Evolutionary conservation across 2,329 filamentous ascomycete genomes (phyloP).

Genomic region (Hirsutella minnesotensis): DNA sequence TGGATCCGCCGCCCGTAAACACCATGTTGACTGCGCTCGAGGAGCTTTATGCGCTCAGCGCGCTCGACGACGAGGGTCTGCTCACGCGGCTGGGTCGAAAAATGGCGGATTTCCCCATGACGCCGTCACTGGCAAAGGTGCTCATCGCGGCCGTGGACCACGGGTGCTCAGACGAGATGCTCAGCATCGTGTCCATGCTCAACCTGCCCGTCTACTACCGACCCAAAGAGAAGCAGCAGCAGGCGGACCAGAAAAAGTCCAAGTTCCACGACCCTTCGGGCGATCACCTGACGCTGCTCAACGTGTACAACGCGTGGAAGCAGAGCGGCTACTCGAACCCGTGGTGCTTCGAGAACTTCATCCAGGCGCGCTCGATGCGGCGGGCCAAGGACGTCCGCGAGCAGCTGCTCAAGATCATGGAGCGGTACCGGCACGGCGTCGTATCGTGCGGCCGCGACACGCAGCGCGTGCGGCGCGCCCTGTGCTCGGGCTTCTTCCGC

Average conservation of each 20-base stretch:
- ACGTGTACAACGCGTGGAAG: conserved; percentile 98
- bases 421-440: conserved; percentile 74
- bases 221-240: conserved; percentile 91
- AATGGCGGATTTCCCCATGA: conserved; percentile 99
- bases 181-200: conserved; percentile 91
- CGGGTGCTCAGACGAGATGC: conserved; percentile 83
- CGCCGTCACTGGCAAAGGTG: conserved; percentile 81
- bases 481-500: conserved; percentile 92
- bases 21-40: conserved; percentile 95
- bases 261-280: conserved; percentile 95
- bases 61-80: conserved; percentile 88
- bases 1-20: conserved; percentile 95
- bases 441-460: conserved; percentile 81
- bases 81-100: conserved; percentile 85
- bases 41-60: conserved; percentile 84
- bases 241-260: conserved; percentile 93
- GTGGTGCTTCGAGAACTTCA: conserved; percentile 98
- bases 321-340: conserved; percentile 66
- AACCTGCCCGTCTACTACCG: conserved; percentile 86
- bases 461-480: conserved; percentile 71
- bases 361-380: conserved; percentile 80
- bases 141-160: conserved; percentile 81
- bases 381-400: conserved; percentile 86
- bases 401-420: conserved; percentile 88
- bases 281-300: conserved; percentile 87